These are phyloP conservation scores for Aspergillus sclerotialis DNA, from an alignment of 2,329 filamentous ascomycete genomes.

Conservation along the genomic window DNA sequence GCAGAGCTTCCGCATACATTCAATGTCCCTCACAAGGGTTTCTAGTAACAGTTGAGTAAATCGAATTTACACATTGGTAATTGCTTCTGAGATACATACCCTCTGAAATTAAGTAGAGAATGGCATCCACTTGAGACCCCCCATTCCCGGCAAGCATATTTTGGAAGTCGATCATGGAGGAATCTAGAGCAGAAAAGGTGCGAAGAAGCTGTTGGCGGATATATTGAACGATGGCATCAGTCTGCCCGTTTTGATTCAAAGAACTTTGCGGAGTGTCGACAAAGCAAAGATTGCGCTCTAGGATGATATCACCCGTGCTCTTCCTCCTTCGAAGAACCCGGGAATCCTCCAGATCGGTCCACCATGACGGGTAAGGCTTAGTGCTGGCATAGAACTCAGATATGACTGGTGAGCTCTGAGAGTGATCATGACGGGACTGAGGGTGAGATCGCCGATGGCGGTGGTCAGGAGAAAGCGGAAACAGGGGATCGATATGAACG, in stretches of 20 bases:
- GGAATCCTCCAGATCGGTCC: slow-evolving; percentile 68
- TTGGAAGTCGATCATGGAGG: slow-evolving; percentile 67
- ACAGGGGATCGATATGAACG: slow-evolving; percentile 73
- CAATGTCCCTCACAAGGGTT: slow-evolving; percentile 58
- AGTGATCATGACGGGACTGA: slow-evolving; percentile 12
- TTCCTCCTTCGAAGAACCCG: slow-evolving; percentile 56
- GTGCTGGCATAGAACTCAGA: slow-evolving; percentile 73
- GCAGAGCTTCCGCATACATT: slow-evolving; percentile 64
- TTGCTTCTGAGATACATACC: slow-evolving; percentile 46
- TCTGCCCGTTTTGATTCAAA: slow-evolving; percentile 47
- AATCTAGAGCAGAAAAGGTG: slow-evolving; percentile 53
- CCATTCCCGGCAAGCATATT: slow-evolving; percentile 73
- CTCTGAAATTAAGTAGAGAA: slow-evolving; percentile 72
- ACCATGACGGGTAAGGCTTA: slow-evolving; percentile 82
- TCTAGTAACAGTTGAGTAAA: slow-evolving; percentile 33
- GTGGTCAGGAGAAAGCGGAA: slow-evolving; percentile 12
- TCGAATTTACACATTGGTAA: neutral
- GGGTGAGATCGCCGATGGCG: slow-evolving; percentile 15
- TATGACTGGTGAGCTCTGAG: slow-evolving; percentile 31
- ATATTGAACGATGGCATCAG: slow-evolving; percentile 60
- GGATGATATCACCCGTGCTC: slow-evolving; percentile 66
- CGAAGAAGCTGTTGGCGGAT: slow-evolving; percentile 63
- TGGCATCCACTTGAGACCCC: slow-evolving; percentile 74
- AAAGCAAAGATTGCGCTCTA: slow-evolving; percentile 91
- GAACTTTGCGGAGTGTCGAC: slow-evolving; percentile 67